Conservation (phyloP, 2,329 filamentous ascomycete genomes). For the Ophiostoma quercus region DNA sequence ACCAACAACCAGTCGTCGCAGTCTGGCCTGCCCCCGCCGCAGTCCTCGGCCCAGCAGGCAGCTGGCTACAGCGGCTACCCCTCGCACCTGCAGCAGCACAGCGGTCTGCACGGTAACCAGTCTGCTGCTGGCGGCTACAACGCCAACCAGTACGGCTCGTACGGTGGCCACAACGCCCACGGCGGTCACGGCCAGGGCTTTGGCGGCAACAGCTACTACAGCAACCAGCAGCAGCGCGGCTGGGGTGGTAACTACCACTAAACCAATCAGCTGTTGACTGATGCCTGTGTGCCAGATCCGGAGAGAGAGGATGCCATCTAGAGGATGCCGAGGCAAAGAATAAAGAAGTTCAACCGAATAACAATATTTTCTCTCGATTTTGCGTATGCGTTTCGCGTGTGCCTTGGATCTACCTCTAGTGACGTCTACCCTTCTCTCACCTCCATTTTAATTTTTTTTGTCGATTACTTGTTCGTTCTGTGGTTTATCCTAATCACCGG, state of each 20-base stretch:
- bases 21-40: conserved; percentile 50
- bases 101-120: conserved; percentile 51
- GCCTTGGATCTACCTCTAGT: neutral
- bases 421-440: neutral
- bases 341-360: neutral
- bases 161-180: conserved; percentile 45
- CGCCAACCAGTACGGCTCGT: conserved; percentile 50
- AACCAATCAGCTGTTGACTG: neutral
- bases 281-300: neutral
- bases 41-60: conserved; percentile 48
- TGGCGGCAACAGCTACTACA: conserved; percentile 46
- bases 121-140: conserved; percentile 46
- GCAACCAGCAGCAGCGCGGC: conserved; percentile 47
- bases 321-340: neutral
- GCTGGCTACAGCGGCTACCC: conserved; percentile 53
- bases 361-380: neutral
- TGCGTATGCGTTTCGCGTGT: neutral
- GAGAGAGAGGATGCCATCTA: neutral
- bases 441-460: neutral
- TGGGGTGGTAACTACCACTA: conserved; percentile 56
- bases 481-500: conserved; percentile 13
- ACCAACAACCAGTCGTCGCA: conserved; percentile 50
- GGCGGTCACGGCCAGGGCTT: conserved; percentile 48
- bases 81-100: conserved; percentile 47
- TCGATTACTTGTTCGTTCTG: conserved; percentile 1